A percentile compares a stretch with the other conserved stretches of the same genome.
Conservation (phyloP, 148 eudicot genomes). For the Mesembryanthemum crystallinum region DNA sequence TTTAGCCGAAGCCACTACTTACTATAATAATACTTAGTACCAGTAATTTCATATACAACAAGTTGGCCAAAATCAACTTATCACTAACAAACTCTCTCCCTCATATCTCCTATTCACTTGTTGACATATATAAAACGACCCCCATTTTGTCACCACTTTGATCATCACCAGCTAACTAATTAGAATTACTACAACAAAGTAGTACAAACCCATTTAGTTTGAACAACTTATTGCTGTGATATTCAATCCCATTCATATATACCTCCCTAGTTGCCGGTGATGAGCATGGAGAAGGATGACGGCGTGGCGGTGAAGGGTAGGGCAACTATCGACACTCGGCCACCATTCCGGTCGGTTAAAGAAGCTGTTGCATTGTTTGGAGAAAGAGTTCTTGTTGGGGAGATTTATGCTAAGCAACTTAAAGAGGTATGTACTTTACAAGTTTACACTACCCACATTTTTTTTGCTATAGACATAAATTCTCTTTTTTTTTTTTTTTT, state of each 20-base stretch:
- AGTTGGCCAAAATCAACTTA: slow-evolving; percentile 14
- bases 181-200: no score
- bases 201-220: no score
- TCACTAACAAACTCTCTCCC: slow-evolving; percentile 3
- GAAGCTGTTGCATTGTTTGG: slow-evolving; percentile 82
- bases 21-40: neutral
- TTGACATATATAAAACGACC: no score
- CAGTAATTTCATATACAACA: slow-evolving; percentile 7
- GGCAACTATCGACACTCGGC: slow-evolving; percentile 62
- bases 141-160: no score
- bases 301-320: slow-evolving; percentile 58
- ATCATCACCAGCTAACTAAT: no score
- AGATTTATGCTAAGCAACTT: slow-evolving; percentile 63
- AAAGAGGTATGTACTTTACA: no score
- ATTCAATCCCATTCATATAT: neutral
- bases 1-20: slow-evolving; percentile 31
- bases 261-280: neutral
- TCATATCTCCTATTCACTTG: no score
- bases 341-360: slow-evolving; percentile 76
- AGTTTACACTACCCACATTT: no score
- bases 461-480: no score
- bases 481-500: no score
- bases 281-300: slow-evolving; percentile 32
- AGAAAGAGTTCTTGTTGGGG: slow-evolving; percentile 70
- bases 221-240: neutral